Evolutionary conservation across 2,329 filamentous ascomycete species (phyloP).

Genomic region (Penicillium sp.): DNA sequence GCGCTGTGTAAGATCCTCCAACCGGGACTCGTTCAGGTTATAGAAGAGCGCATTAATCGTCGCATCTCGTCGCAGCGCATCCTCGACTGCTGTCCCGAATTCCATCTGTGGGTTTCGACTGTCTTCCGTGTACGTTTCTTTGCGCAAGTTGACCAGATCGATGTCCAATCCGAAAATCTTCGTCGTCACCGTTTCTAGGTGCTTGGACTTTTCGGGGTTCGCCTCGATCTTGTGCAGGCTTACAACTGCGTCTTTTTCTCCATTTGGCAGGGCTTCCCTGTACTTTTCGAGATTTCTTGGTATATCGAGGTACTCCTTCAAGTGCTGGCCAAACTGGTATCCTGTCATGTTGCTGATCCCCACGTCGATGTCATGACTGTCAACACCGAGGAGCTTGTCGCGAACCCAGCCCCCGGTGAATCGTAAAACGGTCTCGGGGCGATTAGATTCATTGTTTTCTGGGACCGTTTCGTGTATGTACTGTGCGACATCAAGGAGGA

Average conservation of each 20-base stretch:
- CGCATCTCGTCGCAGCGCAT: constrained; percentile 82
- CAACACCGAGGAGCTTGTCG: constrained; percentile 46
- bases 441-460: constrained; percentile 17
- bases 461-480: constrained; percentile 49
- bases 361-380: constrained; percentile 48
- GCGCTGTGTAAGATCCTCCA: constrained; percentile 77
- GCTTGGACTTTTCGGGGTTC: constrained; percentile 95
- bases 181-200: constrained; percentile 85
- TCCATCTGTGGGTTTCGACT: constrained; percentile 89
- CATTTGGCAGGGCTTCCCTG: constrained; percentile 41
- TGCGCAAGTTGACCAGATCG: constrained; percentile 89
- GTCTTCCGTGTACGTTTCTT: constrained; percentile 83
- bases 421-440: constrained; percentile 37
- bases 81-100: constrained; percentile 86
- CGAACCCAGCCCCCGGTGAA: constrained; percentile 50
- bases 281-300: constrained; percentile 39
- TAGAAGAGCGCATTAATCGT: constrained; percentile 96
- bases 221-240: constrained; percentile 81
- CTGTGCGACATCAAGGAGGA: constrained; percentile 75
- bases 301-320: constrained; percentile 42
- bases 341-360: constrained; percentile 49
- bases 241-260: constrained; percentile 60
- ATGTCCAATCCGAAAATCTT: constrained; percentile 81
- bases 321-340: constrained; percentile 42
- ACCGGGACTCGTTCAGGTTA: constrained; percentile 70